Evolutionary conservation across 2,329 filamentous ascomycete genomes (phyloP).

Genomic region (Lachnellula cervina): DNA sequence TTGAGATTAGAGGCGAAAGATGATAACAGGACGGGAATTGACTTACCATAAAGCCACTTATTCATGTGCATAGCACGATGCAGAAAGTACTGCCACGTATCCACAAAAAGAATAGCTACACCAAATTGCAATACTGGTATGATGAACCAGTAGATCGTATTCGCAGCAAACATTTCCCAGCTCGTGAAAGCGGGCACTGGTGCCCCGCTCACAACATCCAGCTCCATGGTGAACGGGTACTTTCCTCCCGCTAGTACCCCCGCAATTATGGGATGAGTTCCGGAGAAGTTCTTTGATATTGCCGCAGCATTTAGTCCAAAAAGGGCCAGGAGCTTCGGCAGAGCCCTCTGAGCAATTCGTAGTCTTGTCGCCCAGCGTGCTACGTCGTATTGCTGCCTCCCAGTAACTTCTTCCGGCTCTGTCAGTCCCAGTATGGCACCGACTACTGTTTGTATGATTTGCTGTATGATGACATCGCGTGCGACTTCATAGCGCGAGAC

Average conservation of each 20-base stretch:
- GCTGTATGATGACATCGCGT: constrained; percentile 86
- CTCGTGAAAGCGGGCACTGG: constrained; percentile 67
- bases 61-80: constrained; percentile 97
- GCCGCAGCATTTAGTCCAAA: constrained; percentile 72
- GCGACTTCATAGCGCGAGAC: constrained; percentile 80
- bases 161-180: constrained; percentile 76
- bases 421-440: constrained; percentile 63
- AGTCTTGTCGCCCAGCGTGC: constrained; percentile 85
- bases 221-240: constrained; percentile 66
- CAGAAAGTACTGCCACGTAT: constrained; percentile 98
- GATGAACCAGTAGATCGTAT: constrained; percentile 71
- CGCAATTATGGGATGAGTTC: constrained; percentile 68
- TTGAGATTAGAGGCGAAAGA: constrained; percentile 22
- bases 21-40: not conserved
- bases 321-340: constrained; percentile 66
- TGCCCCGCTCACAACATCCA: constrained; percentile 47
- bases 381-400: constrained; percentile 79
- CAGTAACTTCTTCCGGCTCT: constrained; percentile 68
- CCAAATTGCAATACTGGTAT: constrained; percentile 76
- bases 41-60: constrained; percentile 91
- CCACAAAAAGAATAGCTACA: constrained; percentile 69
- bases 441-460: constrained; percentile 77
- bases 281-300: constrained; percentile 69
- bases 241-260: constrained; percentile 73
- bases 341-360: constrained; percentile 69